These are phyloP conservation scores for Huntiella bhutanensis DNA, from an alignment of 2,329 filamentous ascomycete genomes.

Conservation along the genomic window DNA sequence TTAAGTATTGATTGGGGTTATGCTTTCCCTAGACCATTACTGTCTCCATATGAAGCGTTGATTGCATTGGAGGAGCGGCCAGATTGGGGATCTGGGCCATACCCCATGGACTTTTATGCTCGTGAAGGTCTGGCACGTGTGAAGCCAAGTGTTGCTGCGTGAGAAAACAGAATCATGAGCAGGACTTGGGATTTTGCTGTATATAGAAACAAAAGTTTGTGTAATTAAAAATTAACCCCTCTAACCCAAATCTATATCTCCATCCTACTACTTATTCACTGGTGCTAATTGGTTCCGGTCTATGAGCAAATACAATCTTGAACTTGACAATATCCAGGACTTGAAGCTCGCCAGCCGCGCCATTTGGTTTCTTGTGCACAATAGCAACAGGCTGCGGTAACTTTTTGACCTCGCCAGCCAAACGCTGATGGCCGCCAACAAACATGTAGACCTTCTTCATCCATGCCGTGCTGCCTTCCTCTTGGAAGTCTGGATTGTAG, in stretches of 20 bases:
- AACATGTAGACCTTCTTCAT: constrained; percentile 83
- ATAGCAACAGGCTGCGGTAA: constrained; percentile 60
- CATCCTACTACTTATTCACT: background rate
- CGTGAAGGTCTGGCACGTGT: constrained; percentile 78
- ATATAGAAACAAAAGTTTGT: constrained; percentile 1
- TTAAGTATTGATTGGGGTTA: constrained; percentile 98
- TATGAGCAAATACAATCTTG: constrained; percentile 66
- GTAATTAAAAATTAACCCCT: background rate
- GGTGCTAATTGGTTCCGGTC: constrained; percentile 64
- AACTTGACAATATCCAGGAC: constrained; percentile 73
- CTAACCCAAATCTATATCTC: background rate
- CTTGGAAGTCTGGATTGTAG: constrained; percentile 35
- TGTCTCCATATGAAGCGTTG: constrained; percentile 90
- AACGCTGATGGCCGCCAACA: constrained; percentile 70
- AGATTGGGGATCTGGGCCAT: constrained; percentile 57
- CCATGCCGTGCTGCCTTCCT: constrained; percentile 46
- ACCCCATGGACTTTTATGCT: constrained; percentile 97
- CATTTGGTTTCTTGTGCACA: constrained; percentile 36
- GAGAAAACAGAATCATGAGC: constrained; percentile 2
- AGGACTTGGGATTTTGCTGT: background rate
- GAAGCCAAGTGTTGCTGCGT: constrained; percentile 24
- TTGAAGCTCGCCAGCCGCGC: constrained; percentile 38
- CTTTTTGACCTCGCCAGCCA: constrained; percentile 82
- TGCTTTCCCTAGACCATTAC: constrained; percentile 68
- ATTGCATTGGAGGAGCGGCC: constrained; percentile 67